Percentiles rank a stretch among this genome's conserved stretches.
These are phyloP conservation scores for Lunasporangiospora selenospora DNA, from an alignment of 192 early-diverging fungal genomes.

Conservation along the genomic window DNA sequence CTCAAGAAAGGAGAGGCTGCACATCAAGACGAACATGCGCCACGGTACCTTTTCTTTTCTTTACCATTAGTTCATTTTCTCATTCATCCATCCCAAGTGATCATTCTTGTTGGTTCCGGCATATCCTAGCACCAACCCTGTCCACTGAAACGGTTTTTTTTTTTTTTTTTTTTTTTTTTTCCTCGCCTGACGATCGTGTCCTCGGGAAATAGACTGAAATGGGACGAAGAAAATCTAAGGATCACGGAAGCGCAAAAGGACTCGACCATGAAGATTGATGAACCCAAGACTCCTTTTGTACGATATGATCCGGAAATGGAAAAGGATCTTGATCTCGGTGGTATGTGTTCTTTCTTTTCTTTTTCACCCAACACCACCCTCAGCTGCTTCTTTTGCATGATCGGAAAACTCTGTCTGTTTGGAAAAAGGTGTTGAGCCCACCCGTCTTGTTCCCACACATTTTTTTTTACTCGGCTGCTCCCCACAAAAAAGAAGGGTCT, in stretches of 20 bases:
- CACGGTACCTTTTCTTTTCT: constrained; percentile 15
- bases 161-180: constrained; percentile 1
- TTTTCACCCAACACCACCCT: too few species aligned
- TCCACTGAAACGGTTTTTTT: too few species aligned
- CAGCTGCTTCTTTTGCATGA: not conserved
- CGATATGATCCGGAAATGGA: constrained; percentile 85
- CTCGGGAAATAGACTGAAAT: constrained; percentile 83
- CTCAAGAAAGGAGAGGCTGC: constrained; percentile 18
- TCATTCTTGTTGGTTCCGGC: too few species aligned
- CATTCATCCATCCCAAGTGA: too few species aligned
- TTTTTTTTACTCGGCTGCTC: not conserved
- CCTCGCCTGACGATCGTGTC: not conserved
- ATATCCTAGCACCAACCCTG: too few species aligned
- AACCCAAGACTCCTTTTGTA: constrained; percentile 96
- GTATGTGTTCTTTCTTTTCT: constrained; percentile 18
- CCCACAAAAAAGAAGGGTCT: too few species aligned
- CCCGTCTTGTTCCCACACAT: not conserved
- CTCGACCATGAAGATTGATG: constrained; percentile 95
- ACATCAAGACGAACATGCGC: constrained; percentile 11
- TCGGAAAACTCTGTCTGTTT: not conserved
- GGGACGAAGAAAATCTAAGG: constrained; percentile 94
- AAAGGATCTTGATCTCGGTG: constrained; percentile 65
- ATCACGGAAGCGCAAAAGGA: constrained; percentile 90
- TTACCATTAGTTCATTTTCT: too few species aligned
- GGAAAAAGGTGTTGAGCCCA: not conserved